Percentiles rank a stretch among this genome's conserved stretches.
Conservation (phyloP, 2,329 filamentous ascomycete species). For the Trichoderma afroharzianum region DNA sequence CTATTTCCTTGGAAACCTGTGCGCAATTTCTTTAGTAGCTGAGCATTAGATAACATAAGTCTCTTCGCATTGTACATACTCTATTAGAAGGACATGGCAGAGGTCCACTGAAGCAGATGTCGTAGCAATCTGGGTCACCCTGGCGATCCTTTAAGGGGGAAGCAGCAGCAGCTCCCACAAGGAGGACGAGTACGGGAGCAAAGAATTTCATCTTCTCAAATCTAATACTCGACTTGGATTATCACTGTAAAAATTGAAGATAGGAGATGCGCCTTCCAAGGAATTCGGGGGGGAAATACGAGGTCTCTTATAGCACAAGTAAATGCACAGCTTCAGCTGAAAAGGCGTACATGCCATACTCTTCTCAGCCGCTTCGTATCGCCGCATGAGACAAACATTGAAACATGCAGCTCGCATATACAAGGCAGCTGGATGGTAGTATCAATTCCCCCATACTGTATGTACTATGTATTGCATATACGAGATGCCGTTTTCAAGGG, state of each 20-base stretch:
- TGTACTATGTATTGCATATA: not conserved
- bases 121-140: not conserved
- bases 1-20: not conserved
- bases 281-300: not conserved
- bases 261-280: not conserved
- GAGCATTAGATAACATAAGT: not conserved
- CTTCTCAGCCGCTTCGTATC: constrained; percentile 9
- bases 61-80: not conserved
- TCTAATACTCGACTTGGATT: too few species aligned
- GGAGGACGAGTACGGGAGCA: not conserved
- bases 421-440: not conserved
- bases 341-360: not conserved
- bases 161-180: not conserved
- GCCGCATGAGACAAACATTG: not conserved
- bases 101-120: not conserved
- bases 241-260: not conserved
- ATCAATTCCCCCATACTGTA: not conserved
- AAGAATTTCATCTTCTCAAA: not conserved
- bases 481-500: not conserved
- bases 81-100: constrained; percentile 5
- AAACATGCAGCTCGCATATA: not conserved
- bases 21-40: not conserved
- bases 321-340: not conserved
- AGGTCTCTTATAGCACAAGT: not conserved
- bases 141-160: not conserved